A percentile compares a stretch with the other conserved stretches of the same genome.
These are phyloP conservation scores for Hemisphaericaspora xylanilytica DNA, from an alignment of 1,139 yeast genomes.

Conservation along the genomic window DNA sequence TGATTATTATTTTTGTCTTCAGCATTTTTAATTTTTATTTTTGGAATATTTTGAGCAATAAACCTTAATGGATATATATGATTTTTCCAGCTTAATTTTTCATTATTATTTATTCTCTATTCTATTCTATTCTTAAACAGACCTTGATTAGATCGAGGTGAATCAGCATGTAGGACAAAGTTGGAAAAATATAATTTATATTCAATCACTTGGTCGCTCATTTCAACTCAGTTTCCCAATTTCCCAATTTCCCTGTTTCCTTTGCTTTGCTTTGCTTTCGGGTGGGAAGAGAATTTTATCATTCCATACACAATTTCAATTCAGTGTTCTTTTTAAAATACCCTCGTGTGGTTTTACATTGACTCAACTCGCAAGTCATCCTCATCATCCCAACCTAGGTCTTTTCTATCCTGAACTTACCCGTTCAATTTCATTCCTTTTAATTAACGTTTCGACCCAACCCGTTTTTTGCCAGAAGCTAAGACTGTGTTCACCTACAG, in stretches of 20 bases:
- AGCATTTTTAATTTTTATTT: background rate
- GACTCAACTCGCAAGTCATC: too few species aligned
- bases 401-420: background rate
- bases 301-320: too few species aligned
- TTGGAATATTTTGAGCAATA: background rate
- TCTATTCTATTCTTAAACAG: background rate
- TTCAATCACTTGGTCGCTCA: background rate
- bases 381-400: background rate
- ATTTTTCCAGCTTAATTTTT: too few species aligned
- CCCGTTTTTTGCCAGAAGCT: too few species aligned
- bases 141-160: background rate
- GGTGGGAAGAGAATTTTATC: too few species aligned
- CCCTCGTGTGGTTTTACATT: too few species aligned
- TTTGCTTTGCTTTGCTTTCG: too few species aligned
- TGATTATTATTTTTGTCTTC: background rate
- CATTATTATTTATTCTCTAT: background rate
- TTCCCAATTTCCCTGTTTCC: too few species aligned
- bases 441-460: too few species aligned
- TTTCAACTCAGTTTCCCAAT: too few species aligned
- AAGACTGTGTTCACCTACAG: too few species aligned
- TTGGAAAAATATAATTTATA: background rate
- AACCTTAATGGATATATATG: background rate
- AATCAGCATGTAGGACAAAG: background rate
- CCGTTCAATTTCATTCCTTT: background rate
- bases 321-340: too few species aligned